Evolutionary conservation across 176 grass and related monocot species (phyloP), one percentile per base, ranked within the genome.

Genomic region (Olyra latifolia): DNA sequence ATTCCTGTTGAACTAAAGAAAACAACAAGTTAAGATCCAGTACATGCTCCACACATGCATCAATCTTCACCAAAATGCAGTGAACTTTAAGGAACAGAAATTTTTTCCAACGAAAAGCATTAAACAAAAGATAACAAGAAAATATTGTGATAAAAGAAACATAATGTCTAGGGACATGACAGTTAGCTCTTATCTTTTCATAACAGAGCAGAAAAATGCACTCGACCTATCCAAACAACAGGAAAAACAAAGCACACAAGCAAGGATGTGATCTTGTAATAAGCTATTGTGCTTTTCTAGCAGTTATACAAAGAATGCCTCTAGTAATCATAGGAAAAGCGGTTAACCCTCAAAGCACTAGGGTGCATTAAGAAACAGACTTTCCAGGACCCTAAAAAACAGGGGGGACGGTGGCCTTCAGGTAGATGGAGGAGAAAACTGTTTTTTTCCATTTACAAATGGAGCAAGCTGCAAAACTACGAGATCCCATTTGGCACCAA

Each of bases 1-100:
- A n/a, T 83, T 77, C 73, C 85, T 87, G 73, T 28, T 47, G 56
- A 71, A 70, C 72, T 15, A 10, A 19, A 65, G 23, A 57, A 77
- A 71, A 71, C 12, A 17, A 54, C 38, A 9, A 83, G 20, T 72
- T 57, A 72, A 64, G 27, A 77, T 42, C 64, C 46, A 44, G 23
- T 56, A 74, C 29, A 76, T 65, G 46, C 38, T 22, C 46, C 25
- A 4, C 69, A 44, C 22, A 69, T 22, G 6, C 63, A 86, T 35
- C 57, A 79, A 83, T 15, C 27, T 38, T 58, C 5, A 57, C 24
- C 11, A 65, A 74, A 83, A 46, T 57, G 11, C 9, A 42, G 14
- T 47, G 17, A 32, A 25, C 28, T 38, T 38, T 79, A 2, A 35
- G 15, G 24, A 66, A 66, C 22, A n/a, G 38, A 74, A 81, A 60